Conservation (phyloP, 768 basidiomycete species). For the Mycena pura region DNA sequence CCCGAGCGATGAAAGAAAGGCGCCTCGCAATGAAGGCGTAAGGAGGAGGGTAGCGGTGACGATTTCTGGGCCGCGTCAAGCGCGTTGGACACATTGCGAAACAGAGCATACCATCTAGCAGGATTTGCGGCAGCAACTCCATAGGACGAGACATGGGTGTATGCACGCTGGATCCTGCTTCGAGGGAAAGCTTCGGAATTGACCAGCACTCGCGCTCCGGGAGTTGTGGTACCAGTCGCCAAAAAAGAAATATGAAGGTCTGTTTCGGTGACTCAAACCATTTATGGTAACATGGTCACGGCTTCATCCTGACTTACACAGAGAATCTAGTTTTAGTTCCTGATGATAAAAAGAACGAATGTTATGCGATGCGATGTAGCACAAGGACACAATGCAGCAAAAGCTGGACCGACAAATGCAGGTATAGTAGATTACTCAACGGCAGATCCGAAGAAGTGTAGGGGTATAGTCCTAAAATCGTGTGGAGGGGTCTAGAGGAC, state of each 20-base stretch:
- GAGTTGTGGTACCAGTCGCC: background rate
- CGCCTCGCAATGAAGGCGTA: slow-evolving; percentile 25
- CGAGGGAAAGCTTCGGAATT: slow-evolving; percentile 3
- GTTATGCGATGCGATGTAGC: slow-evolving; percentile 19
- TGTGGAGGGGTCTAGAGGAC: slow-evolving; percentile 67
- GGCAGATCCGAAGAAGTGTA: slow-evolving; percentile 27
- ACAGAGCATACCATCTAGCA: slow-evolving; percentile 33
- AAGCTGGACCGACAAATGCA: slow-evolving; percentile 21
- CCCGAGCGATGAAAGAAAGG: slow-evolving; percentile 39
- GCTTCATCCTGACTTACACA: too few species aligned
- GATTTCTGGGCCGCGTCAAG: slow-evolving; percentile 18
- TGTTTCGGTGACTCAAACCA: slow-evolving; percentile 3
- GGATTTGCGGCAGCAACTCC: slow-evolving; percentile 24
- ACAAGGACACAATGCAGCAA: slow-evolving; percentile 23
- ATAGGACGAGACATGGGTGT: slow-evolving; percentile 22
- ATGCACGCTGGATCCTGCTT: background rate
- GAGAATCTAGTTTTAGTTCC: background rate
- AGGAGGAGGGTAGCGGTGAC: slow-evolving; percentile 20
- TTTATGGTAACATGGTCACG: too few species aligned
- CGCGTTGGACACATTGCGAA: background rate
- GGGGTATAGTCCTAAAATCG: slow-evolving; percentile 48
- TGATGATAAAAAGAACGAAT: slow-evolving; percentile 25
- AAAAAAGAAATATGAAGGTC: background rate
- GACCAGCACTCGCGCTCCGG: slow-evolving; percentile 11
- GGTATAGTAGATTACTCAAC: slow-evolving; percentile 30